phyloP scores from a whole-genome alignment of 148 eudicot species.

The Camellia granthamiana region DNA sequence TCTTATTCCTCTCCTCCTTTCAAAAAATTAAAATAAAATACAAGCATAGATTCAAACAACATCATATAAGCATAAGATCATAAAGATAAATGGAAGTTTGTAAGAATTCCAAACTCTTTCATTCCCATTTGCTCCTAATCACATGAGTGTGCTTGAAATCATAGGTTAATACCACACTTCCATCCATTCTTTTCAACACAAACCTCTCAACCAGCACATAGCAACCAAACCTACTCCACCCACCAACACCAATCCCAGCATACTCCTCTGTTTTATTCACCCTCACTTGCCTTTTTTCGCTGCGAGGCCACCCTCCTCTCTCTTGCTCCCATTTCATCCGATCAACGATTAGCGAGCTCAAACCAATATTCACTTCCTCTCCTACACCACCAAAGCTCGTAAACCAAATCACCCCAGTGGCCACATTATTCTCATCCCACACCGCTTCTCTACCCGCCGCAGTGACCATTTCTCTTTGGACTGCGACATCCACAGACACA shows the following conservation, averaged over 20 bases:
- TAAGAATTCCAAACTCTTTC: conserved; percentile 2
- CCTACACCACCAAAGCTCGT: conserved; percentile 27
- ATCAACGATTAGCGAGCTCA: conserved; percentile 50
- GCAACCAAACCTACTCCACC: conserved; percentile 58
- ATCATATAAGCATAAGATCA: too few species aligned
- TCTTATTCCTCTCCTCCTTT: too few species aligned
- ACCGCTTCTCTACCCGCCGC: conserved; percentile 36
- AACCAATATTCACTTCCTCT: conserved; percentile 34
- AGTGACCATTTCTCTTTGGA: conserved; percentile 39
- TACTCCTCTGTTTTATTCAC: conserved; percentile 48
- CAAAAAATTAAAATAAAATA: too few species aligned
- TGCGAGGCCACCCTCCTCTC: conserved; percentile 48
- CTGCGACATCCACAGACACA: conserved; percentile 37
- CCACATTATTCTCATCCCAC: conserved; percentile 29
- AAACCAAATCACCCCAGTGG: conserved; percentile 46
- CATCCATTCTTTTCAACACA: conserved; percentile 66
- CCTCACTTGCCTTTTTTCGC: conserved; percentile 34
- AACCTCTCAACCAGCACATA: conserved; percentile 78
- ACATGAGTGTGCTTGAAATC: conserved; percentile 64
- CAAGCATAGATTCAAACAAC: too few species aligned
- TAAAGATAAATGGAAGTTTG: too few species aligned
- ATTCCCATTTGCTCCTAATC: conserved; percentile 58
- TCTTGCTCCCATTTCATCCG: conserved; percentile 78
- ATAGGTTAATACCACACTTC: conserved; percentile 49
- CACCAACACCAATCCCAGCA: conserved; percentile 27